phyloP scores from a whole-genome alignment of 140 eudicot species.

The Cichorium intybus region DNA sequence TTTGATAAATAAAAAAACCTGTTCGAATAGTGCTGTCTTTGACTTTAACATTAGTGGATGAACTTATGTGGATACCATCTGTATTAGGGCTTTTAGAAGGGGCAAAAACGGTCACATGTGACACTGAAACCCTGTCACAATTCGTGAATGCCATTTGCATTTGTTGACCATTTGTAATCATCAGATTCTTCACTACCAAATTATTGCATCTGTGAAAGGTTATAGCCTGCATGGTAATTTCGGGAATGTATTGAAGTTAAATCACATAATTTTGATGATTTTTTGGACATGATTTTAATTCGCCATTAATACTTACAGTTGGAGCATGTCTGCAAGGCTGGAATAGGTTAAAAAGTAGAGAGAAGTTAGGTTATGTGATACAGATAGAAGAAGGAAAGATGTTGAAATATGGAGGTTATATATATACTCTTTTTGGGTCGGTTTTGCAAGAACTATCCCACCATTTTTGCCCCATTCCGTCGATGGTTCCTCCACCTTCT shows the following conservation, averaged over 20 bases:
- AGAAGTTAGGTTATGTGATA: slow-evolving; percentile 10
- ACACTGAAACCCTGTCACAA: slow-evolving; percentile 45
- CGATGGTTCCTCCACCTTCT: slow-evolving; percentile 71
- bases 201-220: slow-evolving; percentile 73
- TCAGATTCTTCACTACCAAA: slow-evolving; percentile 53
- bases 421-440: slow-evolving; percentile 52
- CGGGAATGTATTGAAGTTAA: slow-evolving; percentile 14
- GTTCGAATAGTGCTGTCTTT: slow-evolving; percentile 52
- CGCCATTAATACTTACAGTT: slow-evolving; percentile 60
- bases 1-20: slow-evolving; percentile 35
- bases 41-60: slow-evolving; percentile 56
- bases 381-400: not conserved
- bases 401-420: not conserved
- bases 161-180: slow-evolving; percentile 67
- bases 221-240: slow-evolving; percentile 61
- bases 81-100: slow-evolving; percentile 84
- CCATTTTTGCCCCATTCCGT: slow-evolving; percentile 88
- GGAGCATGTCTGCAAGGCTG: slow-evolving; percentile 99
- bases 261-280: not conserved
- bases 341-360: slow-evolving; percentile 18
- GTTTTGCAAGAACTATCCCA: slow-evolving; percentile 87
- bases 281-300: slow-evolving; percentile 3
- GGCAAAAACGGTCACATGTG: slow-evolving; percentile 50
- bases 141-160: slow-evolving; percentile 69
- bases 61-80: slow-evolving; percentile 88